Evolutionary conservation across 2,329 filamentous ascomycete genomes (phyloP).

Genomic region (Diaporthe sp.): DNA sequence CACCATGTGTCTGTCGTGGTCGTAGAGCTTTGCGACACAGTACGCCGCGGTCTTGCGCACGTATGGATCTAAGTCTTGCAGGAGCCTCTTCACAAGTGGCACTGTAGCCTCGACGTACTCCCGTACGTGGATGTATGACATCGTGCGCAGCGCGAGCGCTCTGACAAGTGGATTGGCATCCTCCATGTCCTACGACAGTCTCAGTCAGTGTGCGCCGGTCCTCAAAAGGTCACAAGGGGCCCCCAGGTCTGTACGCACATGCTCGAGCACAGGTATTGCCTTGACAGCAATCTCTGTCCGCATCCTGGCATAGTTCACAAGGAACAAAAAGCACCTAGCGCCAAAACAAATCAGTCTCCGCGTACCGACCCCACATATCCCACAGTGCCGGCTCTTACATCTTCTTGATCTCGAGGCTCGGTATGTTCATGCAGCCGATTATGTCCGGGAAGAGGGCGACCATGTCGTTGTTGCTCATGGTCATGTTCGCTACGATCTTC

Average conservation of each 20-base stretch:
- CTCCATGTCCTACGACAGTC: slow-evolving; percentile 79
- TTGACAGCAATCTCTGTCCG: slow-evolving; percentile 95
- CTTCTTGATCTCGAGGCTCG: slow-evolving; percentile 98
- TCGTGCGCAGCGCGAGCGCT: slow-evolving; percentile 90
- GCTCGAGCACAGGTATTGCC: slow-evolving; percentile 86
- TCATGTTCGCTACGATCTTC: slow-evolving; percentile 99
- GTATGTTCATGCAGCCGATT: slow-evolving; percentile 93
- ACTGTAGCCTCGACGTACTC: slow-evolving; percentile 95
- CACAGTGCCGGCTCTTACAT: slow-evolving; percentile 71
- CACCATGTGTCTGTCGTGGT: slow-evolving; percentile 91
- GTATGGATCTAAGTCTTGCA: slow-evolving; percentile 91
- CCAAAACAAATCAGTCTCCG: slow-evolving; percentile 32
- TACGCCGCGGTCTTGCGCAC: slow-evolving; percentile 97
- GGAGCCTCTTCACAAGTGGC: slow-evolving; percentile 81
- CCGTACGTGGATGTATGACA: slow-evolving; percentile 96
- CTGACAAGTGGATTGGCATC: slow-evolving; percentile 92
- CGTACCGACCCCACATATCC: background rate
- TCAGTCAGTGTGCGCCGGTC: slow-evolving; percentile 35
- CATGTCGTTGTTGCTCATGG: slow-evolving; percentile 99
- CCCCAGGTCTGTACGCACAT: slow-evolving; percentile 62
- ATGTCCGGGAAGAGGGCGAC: slow-evolving; percentile 96
- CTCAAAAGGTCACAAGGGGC: background rate
- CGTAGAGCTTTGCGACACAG: slow-evolving; percentile 96
- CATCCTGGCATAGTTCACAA: slow-evolving; percentile 96
- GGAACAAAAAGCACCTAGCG: slow-evolving; percentile 91